These are phyloP conservation scores for Auriculariales sp. DNA, from an alignment of 768 basidiomycete genomes.

Conservation along the genomic window DNA sequence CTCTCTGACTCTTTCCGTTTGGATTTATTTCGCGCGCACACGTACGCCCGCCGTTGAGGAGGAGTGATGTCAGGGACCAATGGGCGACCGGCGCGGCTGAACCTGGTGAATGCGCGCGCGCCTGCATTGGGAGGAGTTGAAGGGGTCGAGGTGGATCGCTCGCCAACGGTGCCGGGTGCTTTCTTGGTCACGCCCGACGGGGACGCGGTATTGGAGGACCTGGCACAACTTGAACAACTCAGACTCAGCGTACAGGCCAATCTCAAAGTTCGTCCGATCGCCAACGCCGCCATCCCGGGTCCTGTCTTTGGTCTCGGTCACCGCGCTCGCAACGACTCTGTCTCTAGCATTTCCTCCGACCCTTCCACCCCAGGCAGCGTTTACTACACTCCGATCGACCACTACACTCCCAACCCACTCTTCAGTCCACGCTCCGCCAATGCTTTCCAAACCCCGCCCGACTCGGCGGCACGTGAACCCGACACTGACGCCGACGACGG, in stretches of 20 bases:
- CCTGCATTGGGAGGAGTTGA: no score
- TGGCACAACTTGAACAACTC: not conserved
- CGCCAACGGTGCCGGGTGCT: no score
- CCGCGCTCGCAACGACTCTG: not conserved
- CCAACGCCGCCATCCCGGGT: not conserved
- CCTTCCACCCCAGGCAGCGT: constrained; percentile 15
- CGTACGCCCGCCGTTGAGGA: no score
- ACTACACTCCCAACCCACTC: constrained; percentile 15
- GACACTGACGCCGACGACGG: no score
- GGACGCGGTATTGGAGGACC: not conserved
- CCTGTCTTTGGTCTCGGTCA: not conserved
- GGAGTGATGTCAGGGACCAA: no score
- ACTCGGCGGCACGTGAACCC: not conserved
- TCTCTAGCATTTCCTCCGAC: not conserved
- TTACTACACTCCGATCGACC: constrained; percentile 41
- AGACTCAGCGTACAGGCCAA: not conserved
- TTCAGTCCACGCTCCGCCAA: constrained; percentile 17
- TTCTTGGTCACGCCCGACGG: no score
- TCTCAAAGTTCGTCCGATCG: not conserved
- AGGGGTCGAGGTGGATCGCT: no score
- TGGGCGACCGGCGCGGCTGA: no score
- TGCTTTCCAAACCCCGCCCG: not conserved
- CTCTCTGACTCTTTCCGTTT: no score
- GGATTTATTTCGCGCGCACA: no score
- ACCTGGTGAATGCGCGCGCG: no score